Percentiles rank a stretch among this genome's conserved stretches.
phyloP scores from a whole-genome alignment of 345 rosid genomes.

The Luvunga scandens region DNA sequence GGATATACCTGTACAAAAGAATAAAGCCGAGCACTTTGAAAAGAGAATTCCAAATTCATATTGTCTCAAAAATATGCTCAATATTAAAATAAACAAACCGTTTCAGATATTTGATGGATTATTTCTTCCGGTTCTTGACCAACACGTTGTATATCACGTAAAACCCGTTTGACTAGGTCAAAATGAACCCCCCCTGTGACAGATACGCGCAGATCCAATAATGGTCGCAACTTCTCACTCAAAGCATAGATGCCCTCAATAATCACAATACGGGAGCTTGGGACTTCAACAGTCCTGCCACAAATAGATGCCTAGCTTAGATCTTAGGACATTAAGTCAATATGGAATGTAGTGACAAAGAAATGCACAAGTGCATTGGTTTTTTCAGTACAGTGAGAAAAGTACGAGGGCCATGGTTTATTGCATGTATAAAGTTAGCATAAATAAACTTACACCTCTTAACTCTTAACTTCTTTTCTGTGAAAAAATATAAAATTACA shows the following conservation, averaged over 20 bases:
- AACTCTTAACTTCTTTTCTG: neutral
- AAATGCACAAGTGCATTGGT: slow-evolving; percentile 4
- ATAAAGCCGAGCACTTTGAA: slow-evolving; percentile 7
- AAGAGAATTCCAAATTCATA: slow-evolving; percentile 5
- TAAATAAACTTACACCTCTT: neutral
- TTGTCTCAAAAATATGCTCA: neutral
- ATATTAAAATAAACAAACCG: slow-evolving; percentile 42
- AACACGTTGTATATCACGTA: slow-evolving; percentile 97
- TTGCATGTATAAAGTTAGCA: neutral
- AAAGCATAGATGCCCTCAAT: slow-evolving; percentile 97
- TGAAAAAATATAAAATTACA: neutral
- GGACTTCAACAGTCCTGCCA: slow-evolving; percentile 80
- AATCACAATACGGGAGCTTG: slow-evolving; percentile 87
- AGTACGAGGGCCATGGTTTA: neutral
- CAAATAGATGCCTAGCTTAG: slow-evolving; percentile 22
- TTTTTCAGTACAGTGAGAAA: neutral
- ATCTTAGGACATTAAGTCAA: slow-evolving; percentile 3
- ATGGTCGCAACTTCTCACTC: slow-evolving; percentile 81
- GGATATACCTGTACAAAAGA: slow-evolving; percentile 77
- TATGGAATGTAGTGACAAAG: neutral
- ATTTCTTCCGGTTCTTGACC: slow-evolving; percentile 98
- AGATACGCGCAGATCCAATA: slow-evolving; percentile 85
- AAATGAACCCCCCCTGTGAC: slow-evolving; percentile 98
- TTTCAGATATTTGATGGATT: slow-evolving; percentile 97
- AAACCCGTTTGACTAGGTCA: slow-evolving; percentile 97